Percentiles rank a stretch among this genome's conserved stretches.
Conservation (phyloP, 441 rosid genomes). For the Metrosideros polymorpha region DNA sequence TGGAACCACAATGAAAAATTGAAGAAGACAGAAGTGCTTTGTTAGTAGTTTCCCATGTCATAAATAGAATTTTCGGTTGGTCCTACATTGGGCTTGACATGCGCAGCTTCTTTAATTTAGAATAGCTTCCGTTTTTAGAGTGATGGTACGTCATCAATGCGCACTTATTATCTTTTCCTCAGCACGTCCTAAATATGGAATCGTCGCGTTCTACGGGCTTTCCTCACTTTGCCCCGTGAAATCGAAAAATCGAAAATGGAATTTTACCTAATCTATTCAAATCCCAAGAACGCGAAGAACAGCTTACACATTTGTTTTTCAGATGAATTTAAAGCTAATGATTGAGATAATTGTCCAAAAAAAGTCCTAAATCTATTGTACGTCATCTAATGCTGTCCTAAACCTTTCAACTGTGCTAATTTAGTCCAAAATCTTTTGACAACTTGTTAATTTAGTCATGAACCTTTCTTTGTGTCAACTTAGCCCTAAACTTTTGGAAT, state of each 20-base stretch:
- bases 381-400: no score
- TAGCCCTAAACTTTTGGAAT: no score
- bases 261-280: background rate
- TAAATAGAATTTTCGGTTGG: background rate
- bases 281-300: background rate
- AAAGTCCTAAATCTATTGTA: no score
- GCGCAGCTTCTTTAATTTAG: background rate
- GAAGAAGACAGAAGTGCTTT: background rate
- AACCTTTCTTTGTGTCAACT: no score
- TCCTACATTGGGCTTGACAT: background rate
- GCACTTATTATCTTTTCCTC: no score
- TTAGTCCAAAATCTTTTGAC: no score
- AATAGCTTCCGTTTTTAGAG: no score
- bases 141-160: no score
- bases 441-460: no score
- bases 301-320: background rate
- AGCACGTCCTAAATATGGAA: no score
- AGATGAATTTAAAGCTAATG: background rate
- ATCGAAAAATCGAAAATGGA: background rate
- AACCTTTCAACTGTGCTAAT: no score
- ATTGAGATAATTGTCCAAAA: no score
- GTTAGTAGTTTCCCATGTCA: background rate
- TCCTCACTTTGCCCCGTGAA: background rate
- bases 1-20: background rate
- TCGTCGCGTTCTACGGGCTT: rapidly evolving